Conservation (phyloP, 2,329 filamentous ascomycete species). For the Xylaria digitata region DNA sequence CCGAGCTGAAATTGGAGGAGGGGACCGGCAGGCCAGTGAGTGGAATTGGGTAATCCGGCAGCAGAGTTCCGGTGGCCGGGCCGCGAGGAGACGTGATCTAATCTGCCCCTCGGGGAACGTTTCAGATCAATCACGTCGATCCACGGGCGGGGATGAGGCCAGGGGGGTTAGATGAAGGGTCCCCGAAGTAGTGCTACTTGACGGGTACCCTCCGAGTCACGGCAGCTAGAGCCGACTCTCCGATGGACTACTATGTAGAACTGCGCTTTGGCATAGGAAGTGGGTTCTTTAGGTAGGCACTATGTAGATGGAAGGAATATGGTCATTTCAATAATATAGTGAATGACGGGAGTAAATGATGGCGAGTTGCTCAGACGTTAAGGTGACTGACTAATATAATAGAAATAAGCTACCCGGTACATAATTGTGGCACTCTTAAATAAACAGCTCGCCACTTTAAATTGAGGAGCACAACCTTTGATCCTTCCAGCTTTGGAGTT, state of each 20-base stretch:
- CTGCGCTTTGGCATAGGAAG: no score
- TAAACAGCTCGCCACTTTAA: no score
- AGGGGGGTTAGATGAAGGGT: constrained; percentile 2
- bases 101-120: neutral
- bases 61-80: constrained; percentile 28
- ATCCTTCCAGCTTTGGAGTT: neutral
- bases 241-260: constrained; percentile 10
- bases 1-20: constrained; percentile 22
- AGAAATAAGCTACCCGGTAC: no score
- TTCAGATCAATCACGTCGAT: constrained; percentile 19
- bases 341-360: no score
- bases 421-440: no score
- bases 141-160: constrained; percentile 9
- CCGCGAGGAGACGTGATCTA: neutral
- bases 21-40: constrained; percentile 7
- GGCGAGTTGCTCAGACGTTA: no score
- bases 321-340: no score
- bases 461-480: neutral
- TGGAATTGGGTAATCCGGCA: constrained; percentile 36
- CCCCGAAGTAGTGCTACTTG: neutral
- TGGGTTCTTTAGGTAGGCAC: no score
- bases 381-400: no score
- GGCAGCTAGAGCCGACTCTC: constrained; percentile 37
- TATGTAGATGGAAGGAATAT: no score
- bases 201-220: neutral